Percentiles rank a stretch among this genome's conserved stretches.
Conservation (phyloP, 2,329 filamentous ascomycete genomes). For the Nakataea oryzae region DNA sequence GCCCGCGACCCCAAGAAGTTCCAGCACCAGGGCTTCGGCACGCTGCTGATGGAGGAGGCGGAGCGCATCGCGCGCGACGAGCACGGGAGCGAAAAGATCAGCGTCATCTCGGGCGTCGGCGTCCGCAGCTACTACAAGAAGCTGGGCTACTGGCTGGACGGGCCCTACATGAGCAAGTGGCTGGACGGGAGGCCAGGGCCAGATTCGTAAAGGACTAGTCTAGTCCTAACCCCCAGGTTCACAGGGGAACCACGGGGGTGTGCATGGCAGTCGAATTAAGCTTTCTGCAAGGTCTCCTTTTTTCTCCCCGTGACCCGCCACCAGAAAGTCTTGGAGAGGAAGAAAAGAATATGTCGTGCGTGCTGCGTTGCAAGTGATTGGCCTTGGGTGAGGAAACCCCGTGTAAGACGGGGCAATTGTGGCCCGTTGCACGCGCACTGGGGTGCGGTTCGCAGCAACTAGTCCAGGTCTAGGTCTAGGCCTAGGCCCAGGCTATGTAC, state of each 20-base stretch:
- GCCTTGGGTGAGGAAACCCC: too few species aligned
- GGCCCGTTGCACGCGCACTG: too few species aligned
- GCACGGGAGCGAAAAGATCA: slow-evolving; percentile 88
- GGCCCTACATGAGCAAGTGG: slow-evolving; percentile 71
- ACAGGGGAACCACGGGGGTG: background rate
- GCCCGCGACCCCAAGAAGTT: slow-evolving; percentile 92
- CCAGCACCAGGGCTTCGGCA: slow-evolving; percentile 96
- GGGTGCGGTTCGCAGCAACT: too few species aligned
- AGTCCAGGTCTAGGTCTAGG: too few species aligned
- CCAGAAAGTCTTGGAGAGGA: too few species aligned
- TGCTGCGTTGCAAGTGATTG: background rate
- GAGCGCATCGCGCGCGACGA: slow-evolving; percentile 91
- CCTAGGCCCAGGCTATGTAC: too few species aligned
- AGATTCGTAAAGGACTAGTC: background rate
- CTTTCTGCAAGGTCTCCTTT: background rate
- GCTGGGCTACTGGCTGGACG: slow-evolving; percentile 87
- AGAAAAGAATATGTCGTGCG: too few species aligned
- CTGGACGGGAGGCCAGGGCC: slow-evolving; percentile 34
- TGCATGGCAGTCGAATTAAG: background rate
- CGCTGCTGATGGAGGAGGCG: slow-evolving; percentile 93
- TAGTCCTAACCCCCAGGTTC: too few species aligned
- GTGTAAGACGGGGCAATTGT: too few species aligned
- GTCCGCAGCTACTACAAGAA: slow-evolving; percentile 92
- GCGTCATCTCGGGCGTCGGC: slow-evolving; percentile 94
- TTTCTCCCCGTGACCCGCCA: background rate